These are phyloP conservation scores for Neocallimastix lanati DNA, from an alignment of 192 early-diverging fungal genomes.

Conservation along the genomic window DNA sequence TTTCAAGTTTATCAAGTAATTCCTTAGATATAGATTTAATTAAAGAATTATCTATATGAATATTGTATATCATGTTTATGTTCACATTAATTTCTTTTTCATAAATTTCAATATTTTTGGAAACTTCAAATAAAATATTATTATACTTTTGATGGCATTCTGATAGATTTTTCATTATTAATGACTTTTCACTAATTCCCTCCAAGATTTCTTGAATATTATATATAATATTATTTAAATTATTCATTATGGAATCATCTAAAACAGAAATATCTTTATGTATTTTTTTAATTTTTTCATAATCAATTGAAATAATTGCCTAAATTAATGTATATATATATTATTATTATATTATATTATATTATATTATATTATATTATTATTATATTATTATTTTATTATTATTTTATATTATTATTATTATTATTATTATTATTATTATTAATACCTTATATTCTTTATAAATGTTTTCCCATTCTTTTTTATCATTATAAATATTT, in stretches of 20 bases:
- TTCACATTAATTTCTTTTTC: background rate
- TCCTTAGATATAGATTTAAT: background rate
- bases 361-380: too few species aligned
- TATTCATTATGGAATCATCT: background rate
- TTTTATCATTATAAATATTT: background rate
- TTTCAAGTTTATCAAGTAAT: background rate
- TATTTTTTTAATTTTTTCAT: background rate
- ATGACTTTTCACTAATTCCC: background rate
- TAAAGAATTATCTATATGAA: background rate
- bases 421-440: background rate
- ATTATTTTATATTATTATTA: background rate
- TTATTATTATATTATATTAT: too few species aligned
- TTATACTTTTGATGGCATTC: background rate
- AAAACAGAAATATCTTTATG: background rate
- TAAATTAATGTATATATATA: too few species aligned
- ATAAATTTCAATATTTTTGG: background rate
- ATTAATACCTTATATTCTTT: background rate
- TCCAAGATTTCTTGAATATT: background rate
- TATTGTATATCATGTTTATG: background rate
- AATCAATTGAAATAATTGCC: background rate
- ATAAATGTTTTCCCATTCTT: background rate
- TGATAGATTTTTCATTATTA: background rate
- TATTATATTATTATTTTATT: background rate
- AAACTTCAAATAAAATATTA: background rate
- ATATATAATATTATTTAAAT: background rate